A percentile compares a stretch with the other conserved stretches of the same genome.
Evolutionary conservation across 495 filamentous ascomycete species (phyloP).

Genomic region (Jackrogersella minutella): DNA sequence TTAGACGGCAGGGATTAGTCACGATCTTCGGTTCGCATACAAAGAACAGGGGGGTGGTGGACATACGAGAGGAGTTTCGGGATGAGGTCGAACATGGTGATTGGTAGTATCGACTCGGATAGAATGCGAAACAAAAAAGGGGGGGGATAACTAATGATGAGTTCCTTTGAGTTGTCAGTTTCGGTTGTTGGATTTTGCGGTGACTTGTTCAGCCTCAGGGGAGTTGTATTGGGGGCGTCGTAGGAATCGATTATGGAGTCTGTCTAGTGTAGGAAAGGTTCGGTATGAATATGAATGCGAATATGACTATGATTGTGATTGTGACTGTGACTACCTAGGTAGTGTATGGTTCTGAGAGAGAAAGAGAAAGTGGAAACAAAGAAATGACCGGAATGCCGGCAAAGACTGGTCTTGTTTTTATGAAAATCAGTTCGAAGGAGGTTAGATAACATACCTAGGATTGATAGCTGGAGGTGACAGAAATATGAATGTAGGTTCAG

Average conservation of each 20-base stretch:
- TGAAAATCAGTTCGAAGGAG: background rate
- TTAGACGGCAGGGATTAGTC: slow-evolving; percentile 15
- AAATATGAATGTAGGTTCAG: too few relatives aligned
- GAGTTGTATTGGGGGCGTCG: slow-evolving; percentile 18
- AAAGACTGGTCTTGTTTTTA: background rate
- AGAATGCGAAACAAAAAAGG: background rate
- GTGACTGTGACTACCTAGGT: background rate
- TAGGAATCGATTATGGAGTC: slow-evolving; percentile 9
- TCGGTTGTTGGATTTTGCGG: background rate
- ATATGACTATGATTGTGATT: background rate
- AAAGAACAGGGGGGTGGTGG: slow-evolving; percentile 19
- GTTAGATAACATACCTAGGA: slow-evolving; percentile 6
- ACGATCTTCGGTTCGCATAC: background rate
- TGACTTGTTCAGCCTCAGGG: slow-evolving; percentile 3
- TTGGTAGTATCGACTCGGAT: background rate
- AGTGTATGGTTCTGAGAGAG: background rate
- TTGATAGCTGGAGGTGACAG: slow-evolving; percentile 5
- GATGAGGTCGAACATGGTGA: slow-evolving; percentile 79
- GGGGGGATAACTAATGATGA: background rate
- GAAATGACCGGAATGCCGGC: slow-evolving; percentile 25
- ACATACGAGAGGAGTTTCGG: slow-evolving; percentile 82
- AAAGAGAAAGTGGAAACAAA: slow-evolving; percentile 5
- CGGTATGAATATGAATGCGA: too few relatives aligned
- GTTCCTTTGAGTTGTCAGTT: background rate
- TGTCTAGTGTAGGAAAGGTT: too few relatives aligned